Conservation (phyloP, 2,329 filamentous ascomycete genomes). For the Stemphylium vesicarium region DNA sequence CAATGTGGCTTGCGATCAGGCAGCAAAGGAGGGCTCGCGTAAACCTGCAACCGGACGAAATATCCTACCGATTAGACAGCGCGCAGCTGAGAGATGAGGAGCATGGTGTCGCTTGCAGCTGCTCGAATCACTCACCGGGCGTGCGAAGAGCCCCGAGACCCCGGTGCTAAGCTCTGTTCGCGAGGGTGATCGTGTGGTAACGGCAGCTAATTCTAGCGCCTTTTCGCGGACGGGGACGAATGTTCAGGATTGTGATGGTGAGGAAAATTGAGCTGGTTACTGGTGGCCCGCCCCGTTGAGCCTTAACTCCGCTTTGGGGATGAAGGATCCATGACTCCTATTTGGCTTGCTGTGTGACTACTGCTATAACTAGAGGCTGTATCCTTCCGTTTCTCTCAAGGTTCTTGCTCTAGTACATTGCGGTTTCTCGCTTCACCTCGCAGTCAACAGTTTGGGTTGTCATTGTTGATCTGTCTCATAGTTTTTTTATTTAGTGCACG, state of each 20-base stretch:
- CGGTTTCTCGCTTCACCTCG: not conserved
- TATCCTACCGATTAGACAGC: too few relatives aligned
- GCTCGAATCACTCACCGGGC: not conserved
- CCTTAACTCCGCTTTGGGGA: not conserved
- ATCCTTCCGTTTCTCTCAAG: not conserved
- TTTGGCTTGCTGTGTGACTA: not conserved
- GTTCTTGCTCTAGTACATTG: not conserved
- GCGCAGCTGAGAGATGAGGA: not conserved
- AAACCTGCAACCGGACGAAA: not conserved
- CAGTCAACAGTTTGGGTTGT: not conserved
- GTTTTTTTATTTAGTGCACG: not conserved
- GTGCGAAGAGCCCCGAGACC: not conserved
- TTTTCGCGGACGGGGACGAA: constrained; percentile 2
- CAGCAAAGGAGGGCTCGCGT: not conserved
- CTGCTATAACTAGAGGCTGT: constrained; percentile 1
- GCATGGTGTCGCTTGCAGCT: not conserved
- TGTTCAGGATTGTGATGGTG: not conserved
- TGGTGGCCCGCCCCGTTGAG: constrained; percentile 1
- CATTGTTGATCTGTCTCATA: not conserved
- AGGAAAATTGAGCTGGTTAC: not conserved
- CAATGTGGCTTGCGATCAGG: constrained; percentile 9
- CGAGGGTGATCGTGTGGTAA: not conserved
- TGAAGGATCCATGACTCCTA: not conserved
- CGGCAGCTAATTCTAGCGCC: constrained; percentile 8
- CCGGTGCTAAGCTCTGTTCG: constrained; percentile 6